Evolutionary conservation across 805 yeast genomes (phyloP), one percentile per base, ranked within the genome.

Genomic region (Saturnispora kantuleensis): DNA sequence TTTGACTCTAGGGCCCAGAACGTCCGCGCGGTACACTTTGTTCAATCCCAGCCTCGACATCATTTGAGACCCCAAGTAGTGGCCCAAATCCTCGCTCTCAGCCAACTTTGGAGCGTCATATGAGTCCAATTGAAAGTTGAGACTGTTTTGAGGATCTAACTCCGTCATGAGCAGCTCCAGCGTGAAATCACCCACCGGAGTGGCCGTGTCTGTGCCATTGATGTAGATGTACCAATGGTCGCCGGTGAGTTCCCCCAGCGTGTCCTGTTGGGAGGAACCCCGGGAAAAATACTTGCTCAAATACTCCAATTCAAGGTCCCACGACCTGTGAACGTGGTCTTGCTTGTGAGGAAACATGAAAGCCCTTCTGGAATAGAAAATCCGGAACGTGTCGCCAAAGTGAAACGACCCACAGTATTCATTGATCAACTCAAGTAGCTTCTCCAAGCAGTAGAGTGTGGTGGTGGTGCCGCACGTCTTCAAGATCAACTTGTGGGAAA

Each of bases 391-490:
- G 6, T 53, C 30, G 17, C 47, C n/a, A 29, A 52, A 48, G 52
- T 69, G 59, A 9, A 38, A 35, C 77, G 77, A 65, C 48, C 59
- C 58, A 36, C 75, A 62, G 45, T 68, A 67, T 5, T 58, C 48
- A 13, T 60, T 53, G 3, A 78, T 73, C 31, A 74, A 56, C 39
- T 75, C 74, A 49, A 84, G 75, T 41, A 90, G 64, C 41, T 75
- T 71, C 26, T 76, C 77, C 26, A 90, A 63, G 52, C 96, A 90
- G 18, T 78, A 74, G 46, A 90, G 70, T 1, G 96, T 82, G 1
- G 96, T 87, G 1, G 97, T 90, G 4, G 97, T 89, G 7, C 98
- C 98, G 62, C 98, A 90, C 5, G 98, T 90, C 63, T 90, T 90
- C 58, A 90, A 71, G 41, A 90, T 79, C 50, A 93, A 55, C 61